Percentiles rank a stretch among this genome's conserved stretches.
phyloP scores from a whole-genome alignment of 176 grass and related monocot species.

The Oryza glaberrima region DNA sequence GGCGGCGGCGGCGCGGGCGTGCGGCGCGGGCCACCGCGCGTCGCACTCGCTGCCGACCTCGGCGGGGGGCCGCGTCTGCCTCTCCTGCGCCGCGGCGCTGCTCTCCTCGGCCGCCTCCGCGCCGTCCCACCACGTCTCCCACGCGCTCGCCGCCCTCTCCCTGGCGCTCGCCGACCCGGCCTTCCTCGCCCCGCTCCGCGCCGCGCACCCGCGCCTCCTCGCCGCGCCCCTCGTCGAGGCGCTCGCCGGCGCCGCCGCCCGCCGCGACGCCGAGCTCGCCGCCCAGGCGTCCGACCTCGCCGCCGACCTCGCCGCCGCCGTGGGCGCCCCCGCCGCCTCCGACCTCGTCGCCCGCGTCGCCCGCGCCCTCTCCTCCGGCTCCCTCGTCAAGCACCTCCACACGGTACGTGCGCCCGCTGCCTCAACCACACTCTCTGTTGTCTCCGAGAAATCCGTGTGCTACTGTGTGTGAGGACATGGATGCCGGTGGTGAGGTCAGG shows the following conservation, averaged over 20 bases:
- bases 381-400: slow-evolving; percentile 73
- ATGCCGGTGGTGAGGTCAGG: neutral
- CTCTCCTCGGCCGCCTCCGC: slow-evolving; percentile 59
- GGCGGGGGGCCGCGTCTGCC: slow-evolving; percentile 62
- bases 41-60: slow-evolving; percentile 62
- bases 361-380: slow-evolving; percentile 61
- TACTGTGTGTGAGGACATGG: neutral
- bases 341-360: slow-evolving; percentile 67
- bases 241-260: slow-evolving; percentile 42
- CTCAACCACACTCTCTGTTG: neutral
- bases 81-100: slow-evolving; percentile 68
- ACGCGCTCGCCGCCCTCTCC: slow-evolving; percentile 78
- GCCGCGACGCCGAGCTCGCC: slow-evolving; percentile 60
- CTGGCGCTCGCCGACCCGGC: slow-evolving; percentile 64
- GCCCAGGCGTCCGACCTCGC: slow-evolving; percentile 61
- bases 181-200: slow-evolving; percentile 51
- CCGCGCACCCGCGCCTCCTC: slow-evolving; percentile 65
- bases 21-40: slow-evolving; percentile 70
- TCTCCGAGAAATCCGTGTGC: neutral
- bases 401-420: slow-evolving; percentile 53
- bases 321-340: slow-evolving; percentile 55
- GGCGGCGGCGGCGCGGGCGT: slow-evolving; percentile 38
- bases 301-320: slow-evolving; percentile 54
- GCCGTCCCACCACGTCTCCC: slow-evolving; percentile 83
- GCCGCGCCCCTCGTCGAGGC: slow-evolving; percentile 64